phyloP scores from a whole-genome alignment of 352 stramenopile genomes.

The Aphanomyces cochlioides region DNA sequence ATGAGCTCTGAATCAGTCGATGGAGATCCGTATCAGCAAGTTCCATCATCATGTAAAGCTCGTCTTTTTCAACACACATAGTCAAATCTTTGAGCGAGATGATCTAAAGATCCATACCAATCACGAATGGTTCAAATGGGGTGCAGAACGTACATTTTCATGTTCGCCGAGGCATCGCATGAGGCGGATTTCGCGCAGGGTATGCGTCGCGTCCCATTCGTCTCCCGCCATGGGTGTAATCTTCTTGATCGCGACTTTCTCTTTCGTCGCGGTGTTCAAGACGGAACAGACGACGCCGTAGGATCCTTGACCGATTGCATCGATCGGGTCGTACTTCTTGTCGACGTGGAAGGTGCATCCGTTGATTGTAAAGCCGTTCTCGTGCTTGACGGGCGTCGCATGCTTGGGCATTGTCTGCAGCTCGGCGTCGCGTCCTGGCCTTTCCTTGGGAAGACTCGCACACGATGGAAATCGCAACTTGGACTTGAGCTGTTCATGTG shows the following conservation, averaged over 20 bases:
- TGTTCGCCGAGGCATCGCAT: constrained; percentile 86
- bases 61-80: constrained; percentile 89
- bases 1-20: constrained; percentile 85
- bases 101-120: constrained; percentile 47
- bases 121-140: neutral
- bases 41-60: constrained; percentile 96
- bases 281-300: constrained; percentile 92
- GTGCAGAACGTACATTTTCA: constrained; percentile 66
- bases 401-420: constrained; percentile 52
- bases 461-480: no score
- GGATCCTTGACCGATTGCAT: constrained; percentile 90
- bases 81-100: constrained; percentile 87
- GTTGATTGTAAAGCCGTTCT: constrained; percentile 81
- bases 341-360: constrained; percentile 78
- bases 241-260: constrained; percentile 91
- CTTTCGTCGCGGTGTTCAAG: constrained; percentile 63
- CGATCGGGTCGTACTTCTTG: constrained; percentile 72
- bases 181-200: constrained; percentile 86
- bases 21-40: constrained; percentile 92
- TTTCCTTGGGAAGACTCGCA: no score
- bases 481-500: neutral
- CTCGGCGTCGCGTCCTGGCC: neutral
- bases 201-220: constrained; percentile 87
- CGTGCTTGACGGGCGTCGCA: constrained; percentile 52
- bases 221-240: constrained; percentile 88